Evolutionary conservation across 306 rosid species (phyloP), one percentile per base, ranked within the genome.

Genomic region (Cajanus cajan): DNA sequence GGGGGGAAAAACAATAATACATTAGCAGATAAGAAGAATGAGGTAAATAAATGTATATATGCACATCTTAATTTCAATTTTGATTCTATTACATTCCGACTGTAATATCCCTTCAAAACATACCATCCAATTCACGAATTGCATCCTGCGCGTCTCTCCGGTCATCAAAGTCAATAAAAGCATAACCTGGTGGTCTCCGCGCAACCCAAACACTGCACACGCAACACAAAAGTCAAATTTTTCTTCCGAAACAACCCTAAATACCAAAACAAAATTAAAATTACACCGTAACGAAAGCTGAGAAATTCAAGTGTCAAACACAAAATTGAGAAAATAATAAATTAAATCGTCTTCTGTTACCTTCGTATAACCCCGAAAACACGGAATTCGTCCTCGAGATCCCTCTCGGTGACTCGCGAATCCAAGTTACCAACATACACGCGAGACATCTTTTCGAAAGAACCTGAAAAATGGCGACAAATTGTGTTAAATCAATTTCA

Each of bases 111-210:
- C 55, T 25, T 47, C 68, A 15, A 41, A 24, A 80, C 90, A 64
- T 88, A 96, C 99, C 99, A 89, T 96, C 99, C 55, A 96, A 37
- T 70, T 91, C 99, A 11, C 96, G 96, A 39, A 96, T 93, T 36
- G 97, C 98, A 82, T 96, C 99, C 62, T 90, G 90, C 2, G 98
- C 98, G 71, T 96, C 99, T 80, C 99, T 84, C 8, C 85, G 78
- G 63, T 96, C 99, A 86, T 96, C 99, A 12, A 96, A 96, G 77
- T 96, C 99, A 39, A 96, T 86, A 63, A 96, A 96, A 55, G 99
- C 99, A 84, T 96, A 96, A 70, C 99, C 99, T 22, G 99, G 98
- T 55, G 99, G 99, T 19, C 99, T 89, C 52, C 98, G 81, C 37
- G 99, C 99, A 82, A 96, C 99, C 99, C 99, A 96, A 18, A 96